These are phyloP conservation scores for Metschnikowia koreensis DNA, from an alignment of 805 yeast genomes.

Conservation along the genomic window DNA sequence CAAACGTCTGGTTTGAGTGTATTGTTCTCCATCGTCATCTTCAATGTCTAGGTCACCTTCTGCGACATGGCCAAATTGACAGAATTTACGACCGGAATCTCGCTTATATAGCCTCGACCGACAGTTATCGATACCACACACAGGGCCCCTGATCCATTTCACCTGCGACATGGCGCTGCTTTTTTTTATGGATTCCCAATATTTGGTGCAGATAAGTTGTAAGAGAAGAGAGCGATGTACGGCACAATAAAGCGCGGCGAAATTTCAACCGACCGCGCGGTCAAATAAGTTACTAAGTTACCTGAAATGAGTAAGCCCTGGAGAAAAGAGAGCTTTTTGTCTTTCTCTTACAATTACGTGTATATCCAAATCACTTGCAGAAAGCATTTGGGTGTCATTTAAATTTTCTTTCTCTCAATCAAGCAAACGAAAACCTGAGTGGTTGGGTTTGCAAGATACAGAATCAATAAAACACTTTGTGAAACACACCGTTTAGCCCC, in stretches of 20 bases:
- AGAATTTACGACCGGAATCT: slow-evolving; percentile 75
- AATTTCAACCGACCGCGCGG: neutral
- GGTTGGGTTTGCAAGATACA: no score
- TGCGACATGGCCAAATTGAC: slow-evolving; percentile 88
- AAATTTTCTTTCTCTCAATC: no score
- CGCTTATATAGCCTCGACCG: slow-evolving; percentile 70
- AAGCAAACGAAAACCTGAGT: no score
- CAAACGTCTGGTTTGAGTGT: slow-evolving; percentile 52
- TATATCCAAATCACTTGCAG: no score
- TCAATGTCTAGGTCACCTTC: slow-evolving; percentile 77
- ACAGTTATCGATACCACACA: slow-evolving; percentile 91
- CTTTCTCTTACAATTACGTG: no score
- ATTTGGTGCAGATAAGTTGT: slow-evolving; percentile 1
- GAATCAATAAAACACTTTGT: no score
- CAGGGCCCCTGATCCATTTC: slow-evolving; percentile 65
- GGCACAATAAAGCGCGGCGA: neutral
- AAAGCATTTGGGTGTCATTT: no score
- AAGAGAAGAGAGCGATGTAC: neutral
- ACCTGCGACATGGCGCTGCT: slow-evolving; percentile 14
- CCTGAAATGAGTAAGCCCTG: no score
- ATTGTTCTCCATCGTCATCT: slow-evolving; percentile 72
- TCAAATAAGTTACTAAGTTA: no score
- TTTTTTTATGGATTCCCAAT: neutral
- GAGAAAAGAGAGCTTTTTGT: no score
- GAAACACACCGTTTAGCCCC: no score